Evolutionary conservation across 2,329 filamentous ascomycete species (phyloP), one percentile per base, ranked within the genome.

Genomic region (Aspergillus hiratsukae): DNA sequence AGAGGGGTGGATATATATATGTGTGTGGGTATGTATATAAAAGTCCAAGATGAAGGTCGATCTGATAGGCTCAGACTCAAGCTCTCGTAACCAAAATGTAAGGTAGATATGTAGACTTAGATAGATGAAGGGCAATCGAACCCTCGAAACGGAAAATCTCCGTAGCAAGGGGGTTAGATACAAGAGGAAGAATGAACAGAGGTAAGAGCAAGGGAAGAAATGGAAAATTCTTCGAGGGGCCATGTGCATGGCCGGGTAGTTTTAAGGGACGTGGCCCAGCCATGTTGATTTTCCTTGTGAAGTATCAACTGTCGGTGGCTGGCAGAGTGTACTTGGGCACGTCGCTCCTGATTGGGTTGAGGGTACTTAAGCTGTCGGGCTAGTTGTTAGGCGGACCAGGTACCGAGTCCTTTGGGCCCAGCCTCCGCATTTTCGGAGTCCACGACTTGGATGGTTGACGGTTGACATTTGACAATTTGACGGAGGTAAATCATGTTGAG

Each of bases 181-280:
- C n/a, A 35, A 35, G 31, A 17, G 17, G 31, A 37, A 9, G 10
- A 8, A 23, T 23, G 23, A 23, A 23, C 2, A 23, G 2, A 46
- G 21, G 27, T 25, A n/a, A 46, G 31, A 53, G 50, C 35, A 46
- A 53, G 28, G 29, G 48, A 46, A 35, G 48, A 54, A n/a, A 52
- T 45, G 45, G n/a, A n/a, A 51, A 21, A 46, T 23, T 14, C 43
- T 14, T 46, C 11, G 43, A 23, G 21, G 21, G 11, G 14, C 23
- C 6, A 21, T 10, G 49, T 28, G 19, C 29, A 51, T 48, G 50
- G 19, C 14, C 41, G n/a, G 45, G 25, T 23, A 43, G 14, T 23
- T 57, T 55, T 62, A 60, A 62, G 48, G 37, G 58, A 53, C 43
- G 58, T 52, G 49, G 45, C 58, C 60, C 60, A 62, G 60, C 60